These are phyloP conservation scores for Scutellaria barbata DNA, from an alignment of 257 asterid genomes.

Conservation along the genomic window DNA sequence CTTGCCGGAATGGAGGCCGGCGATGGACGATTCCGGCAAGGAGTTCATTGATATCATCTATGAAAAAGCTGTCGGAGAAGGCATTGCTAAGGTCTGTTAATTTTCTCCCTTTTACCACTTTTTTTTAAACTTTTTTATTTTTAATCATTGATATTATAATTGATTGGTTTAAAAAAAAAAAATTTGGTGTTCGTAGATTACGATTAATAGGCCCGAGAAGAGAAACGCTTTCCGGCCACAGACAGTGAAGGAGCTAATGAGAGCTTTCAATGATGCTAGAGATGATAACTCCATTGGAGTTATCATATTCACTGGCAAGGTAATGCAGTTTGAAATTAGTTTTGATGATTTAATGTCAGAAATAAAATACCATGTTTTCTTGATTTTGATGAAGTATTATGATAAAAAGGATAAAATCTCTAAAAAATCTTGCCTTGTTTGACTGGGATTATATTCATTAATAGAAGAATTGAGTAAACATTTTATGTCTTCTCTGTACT, in stretches of 20 bases:
- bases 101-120: neutral
- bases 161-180: no score
- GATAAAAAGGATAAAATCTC: no score
- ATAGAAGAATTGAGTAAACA: no score
- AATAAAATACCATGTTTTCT: neutral
- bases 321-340: slow-evolving; percentile 23
- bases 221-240: slow-evolving; percentile 94
- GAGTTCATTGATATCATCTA: slow-evolving; percentile 77
- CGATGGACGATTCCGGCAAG: slow-evolving; percentile 70
- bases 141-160: neutral
- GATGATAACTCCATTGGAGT: slow-evolving; percentile 84
- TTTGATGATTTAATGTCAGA: neutral
- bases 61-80: slow-evolving; percentile 86
- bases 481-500: no score
- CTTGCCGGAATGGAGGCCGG: slow-evolving; percentile 67
- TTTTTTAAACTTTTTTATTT: neutral
- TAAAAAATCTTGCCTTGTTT: no score
- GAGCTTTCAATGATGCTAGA: slow-evolving; percentile 90
- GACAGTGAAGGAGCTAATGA: slow-evolving; percentile 90
- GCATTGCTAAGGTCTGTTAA: slow-evolving; percentile 77
- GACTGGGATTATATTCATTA: no score
- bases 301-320: slow-evolving; percentile 95
- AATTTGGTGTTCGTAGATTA: no score
- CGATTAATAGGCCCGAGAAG: slow-evolving; percentile 91
- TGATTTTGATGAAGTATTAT: neutral